Percentiles rank a stretch among this genome's conserved stretches.
phyloP scores from a whole-genome alignment of 2,329 filamentous ascomycete genomes.

The Diaporthe helianthi region DNA sequence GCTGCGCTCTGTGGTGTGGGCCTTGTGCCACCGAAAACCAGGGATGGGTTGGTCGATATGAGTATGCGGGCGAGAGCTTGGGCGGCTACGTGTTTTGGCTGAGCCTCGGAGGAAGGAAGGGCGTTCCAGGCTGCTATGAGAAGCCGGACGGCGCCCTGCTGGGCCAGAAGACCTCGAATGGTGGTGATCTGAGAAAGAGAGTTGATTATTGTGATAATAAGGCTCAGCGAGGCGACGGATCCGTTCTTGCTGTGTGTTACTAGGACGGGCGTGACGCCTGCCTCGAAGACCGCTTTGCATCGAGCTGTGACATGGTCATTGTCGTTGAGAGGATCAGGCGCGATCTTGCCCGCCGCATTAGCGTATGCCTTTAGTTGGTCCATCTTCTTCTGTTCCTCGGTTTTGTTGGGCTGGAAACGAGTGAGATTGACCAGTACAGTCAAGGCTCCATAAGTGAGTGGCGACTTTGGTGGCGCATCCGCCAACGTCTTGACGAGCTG shows the following conservation, averaged over 20 bases:
- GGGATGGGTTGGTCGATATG: constrained; percentile 83
- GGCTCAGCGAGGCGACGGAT: constrained; percentile 72
- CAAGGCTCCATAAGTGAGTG: constrained; percentile 82
- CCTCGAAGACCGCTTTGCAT: constrained; percentile 80
- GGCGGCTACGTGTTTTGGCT: constrained; percentile 66
- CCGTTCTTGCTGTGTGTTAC: constrained; percentile 77
- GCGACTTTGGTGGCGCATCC: constrained; percentile 67
- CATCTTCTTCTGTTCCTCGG: constrained; percentile 93
- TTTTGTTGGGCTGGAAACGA: constrained; percentile 75
- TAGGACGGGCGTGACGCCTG: constrained; percentile 77
- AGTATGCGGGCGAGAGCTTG: constrained; percentile 86
- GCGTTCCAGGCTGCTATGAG: constrained; percentile 74
- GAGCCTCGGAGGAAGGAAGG: constrained; percentile 60
- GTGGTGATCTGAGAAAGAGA: constrained; percentile 77
- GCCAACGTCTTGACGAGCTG: constrained; percentile 70
- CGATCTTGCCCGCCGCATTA: constrained; percentile 75
- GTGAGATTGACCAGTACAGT: constrained; percentile 89
- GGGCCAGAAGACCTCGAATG: constrained; percentile 80
- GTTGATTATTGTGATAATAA: constrained; percentile 79
- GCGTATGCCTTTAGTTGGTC: constrained; percentile 93
- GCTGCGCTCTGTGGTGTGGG: constrained; percentile 77
- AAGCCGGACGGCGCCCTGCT: constrained; percentile 91
- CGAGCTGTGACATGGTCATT: constrained; percentile 77
- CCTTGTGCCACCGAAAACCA: constrained; percentile 82
- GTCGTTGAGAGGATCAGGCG: constrained; percentile 73